Percentiles rank a stretch among this genome's conserved stretches.
Conservation (phyloP, 306 rosid genomes). For the Prunus mume region DNA sequence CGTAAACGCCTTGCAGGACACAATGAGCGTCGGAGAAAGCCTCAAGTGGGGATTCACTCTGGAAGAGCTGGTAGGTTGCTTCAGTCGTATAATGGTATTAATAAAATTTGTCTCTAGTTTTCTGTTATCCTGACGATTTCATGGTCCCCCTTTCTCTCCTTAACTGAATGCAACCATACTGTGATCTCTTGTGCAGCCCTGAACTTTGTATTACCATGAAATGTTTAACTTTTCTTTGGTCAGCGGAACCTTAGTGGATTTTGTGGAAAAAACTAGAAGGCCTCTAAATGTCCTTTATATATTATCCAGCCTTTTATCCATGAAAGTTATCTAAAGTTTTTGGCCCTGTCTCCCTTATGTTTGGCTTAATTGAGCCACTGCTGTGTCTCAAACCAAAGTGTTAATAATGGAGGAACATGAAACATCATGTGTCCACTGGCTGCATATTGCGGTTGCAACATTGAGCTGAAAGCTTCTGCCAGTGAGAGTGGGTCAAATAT, state of each 20-base stretch:
- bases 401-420: neutral
- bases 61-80: constrained; percentile 58
- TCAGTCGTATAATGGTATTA: constrained; percentile 66
- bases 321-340: neutral
- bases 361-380: neutral
- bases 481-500: neutral
- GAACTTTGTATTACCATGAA: neutral
- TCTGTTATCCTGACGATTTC: neutral
- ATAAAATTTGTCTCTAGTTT: constrained; percentile 13
- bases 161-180: neutral
- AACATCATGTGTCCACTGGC: neutral
- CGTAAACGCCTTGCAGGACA: constrained; percentile 94
- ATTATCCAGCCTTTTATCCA: neutral
- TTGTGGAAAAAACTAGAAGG: neutral
- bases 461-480: constrained; percentile 1
- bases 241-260: neutral
- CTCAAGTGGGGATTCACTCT: constrained; percentile 54
- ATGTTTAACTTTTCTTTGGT: neutral
- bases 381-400: neutral
- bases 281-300: neutral
- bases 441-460: constrained; percentile 2
- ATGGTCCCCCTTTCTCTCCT: neutral
- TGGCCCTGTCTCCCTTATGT: neutral
- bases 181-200: neutral
- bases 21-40: constrained; percentile 86